Percentiles rank a stretch among this genome's conserved stretches.
These are phyloP conservation scores for Trichoderma pleuroti DNA, from an alignment of 2,329 filamentous ascomycete genomes.

Conservation along the genomic window DNA sequence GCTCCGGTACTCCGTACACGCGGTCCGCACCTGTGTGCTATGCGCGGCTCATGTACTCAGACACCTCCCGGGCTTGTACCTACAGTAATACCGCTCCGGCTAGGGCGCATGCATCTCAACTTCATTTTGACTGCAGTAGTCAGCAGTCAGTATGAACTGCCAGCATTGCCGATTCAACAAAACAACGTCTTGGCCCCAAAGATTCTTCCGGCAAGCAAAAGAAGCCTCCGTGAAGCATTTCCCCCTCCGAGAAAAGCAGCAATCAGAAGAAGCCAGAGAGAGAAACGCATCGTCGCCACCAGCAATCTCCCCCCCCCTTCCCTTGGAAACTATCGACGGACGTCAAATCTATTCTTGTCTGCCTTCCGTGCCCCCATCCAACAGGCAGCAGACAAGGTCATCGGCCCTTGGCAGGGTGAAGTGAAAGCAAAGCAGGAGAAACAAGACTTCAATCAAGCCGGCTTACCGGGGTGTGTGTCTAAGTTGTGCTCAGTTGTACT, in stretches of 20 bases:
- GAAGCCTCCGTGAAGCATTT: background rate
- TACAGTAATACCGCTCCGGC: background rate
- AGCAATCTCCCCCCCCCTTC: background rate
- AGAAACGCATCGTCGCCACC: background rate
- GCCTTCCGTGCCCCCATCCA: background rate
- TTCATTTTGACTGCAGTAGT: background rate
- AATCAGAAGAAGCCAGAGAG: background rate
- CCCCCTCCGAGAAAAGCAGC: background rate
- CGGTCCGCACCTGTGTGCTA: background rate
- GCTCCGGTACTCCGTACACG: background rate
- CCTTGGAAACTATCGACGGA: constrained; percentile 4
- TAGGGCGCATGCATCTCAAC: background rate
- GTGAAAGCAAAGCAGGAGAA: background rate
- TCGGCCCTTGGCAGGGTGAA: background rate
- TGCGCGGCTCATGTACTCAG: background rate
- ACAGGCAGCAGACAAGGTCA: background rate
- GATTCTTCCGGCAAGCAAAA: background rate
- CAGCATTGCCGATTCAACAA: background rate
- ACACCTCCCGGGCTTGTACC: background rate
- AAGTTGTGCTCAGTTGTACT: constrained; percentile 9
- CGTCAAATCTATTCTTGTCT: constrained; percentile 1
- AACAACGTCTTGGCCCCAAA: background rate
- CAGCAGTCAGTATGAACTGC: background rate
- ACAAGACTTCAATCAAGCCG: constrained; percentile 2
- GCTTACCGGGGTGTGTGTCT: constrained; percentile 5